phyloP scores from a whole-genome alignment of 2,329 filamentous ascomycete species.

The Trichoderma arundinaceum region DNA sequence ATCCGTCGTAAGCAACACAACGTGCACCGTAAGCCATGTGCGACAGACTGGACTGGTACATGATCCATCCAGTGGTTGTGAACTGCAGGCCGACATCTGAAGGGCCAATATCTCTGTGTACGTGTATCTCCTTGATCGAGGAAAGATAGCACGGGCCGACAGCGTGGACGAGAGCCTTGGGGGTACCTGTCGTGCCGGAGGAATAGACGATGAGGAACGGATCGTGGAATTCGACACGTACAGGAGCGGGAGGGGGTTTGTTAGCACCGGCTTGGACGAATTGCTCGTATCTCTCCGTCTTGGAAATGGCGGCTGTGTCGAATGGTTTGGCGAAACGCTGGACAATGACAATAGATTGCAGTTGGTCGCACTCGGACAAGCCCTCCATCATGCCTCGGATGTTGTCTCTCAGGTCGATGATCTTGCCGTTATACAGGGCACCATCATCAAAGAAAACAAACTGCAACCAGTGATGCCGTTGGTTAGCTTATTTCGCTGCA shows the following conservation, averaged over 20 bases:
- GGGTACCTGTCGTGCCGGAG: slow-evolving; percentile 80
- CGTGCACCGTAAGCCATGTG: slow-evolving; percentile 65
- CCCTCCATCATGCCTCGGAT: slow-evolving; percentile 73
- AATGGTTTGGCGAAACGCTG: slow-evolving; percentile 66
- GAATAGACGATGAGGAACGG: slow-evolving; percentile 81
- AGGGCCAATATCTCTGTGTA: slow-evolving; percentile 53
- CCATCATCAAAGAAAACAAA: slow-evolving; percentile 85
- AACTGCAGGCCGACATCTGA: slow-evolving; percentile 58
- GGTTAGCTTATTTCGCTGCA: slow-evolving; percentile 24
- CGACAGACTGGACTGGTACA: slow-evolving; percentile 72
- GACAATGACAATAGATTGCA: slow-evolving; percentile 68
- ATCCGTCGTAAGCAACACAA: slow-evolving; percentile 80
- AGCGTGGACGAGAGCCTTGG: slow-evolving; percentile 85
- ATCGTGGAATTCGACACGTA: slow-evolving; percentile 70
- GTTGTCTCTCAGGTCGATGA: slow-evolving; percentile 72
- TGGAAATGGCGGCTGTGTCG: slow-evolving; percentile 62
- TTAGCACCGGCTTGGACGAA: slow-evolving; percentile 50
- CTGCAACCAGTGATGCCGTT: slow-evolving; percentile 36
- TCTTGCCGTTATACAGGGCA: slow-evolving; percentile 79
- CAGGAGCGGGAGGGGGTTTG: slow-evolving; percentile 55
- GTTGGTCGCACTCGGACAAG: slow-evolving; percentile 64
- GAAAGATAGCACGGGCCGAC: slow-evolving; percentile 67
- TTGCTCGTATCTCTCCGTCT: slow-evolving; percentile 50
- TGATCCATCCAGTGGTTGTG: slow-evolving; percentile 83
- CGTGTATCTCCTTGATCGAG: slow-evolving; percentile 61